Evolutionary conservation across 2,329 filamentous ascomycete species (phyloP), one percentile per base, ranked within the genome.

Genomic region (Fusarium incarnatum): DNA sequence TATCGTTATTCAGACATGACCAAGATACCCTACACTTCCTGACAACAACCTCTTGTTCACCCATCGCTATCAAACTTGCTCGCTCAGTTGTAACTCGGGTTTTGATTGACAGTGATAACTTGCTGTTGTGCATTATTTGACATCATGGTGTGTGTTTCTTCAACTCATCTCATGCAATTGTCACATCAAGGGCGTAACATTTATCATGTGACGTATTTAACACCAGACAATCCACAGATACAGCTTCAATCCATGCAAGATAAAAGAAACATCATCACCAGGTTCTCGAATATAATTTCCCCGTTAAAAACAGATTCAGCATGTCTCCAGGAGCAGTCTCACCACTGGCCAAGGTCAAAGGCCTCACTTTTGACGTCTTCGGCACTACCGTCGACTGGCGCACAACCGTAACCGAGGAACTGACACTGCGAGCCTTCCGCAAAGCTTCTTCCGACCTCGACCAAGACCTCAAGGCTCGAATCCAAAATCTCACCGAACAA

Each of bases 341-440:
- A 0, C 75, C 77, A 4, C 72, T 81, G 16, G 49, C 70, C 25
- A 65, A 75, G 28, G 73, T 87, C 68, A 88, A 88, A 70, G 91
- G 87, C 10, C 82, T 94, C 34, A 84, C 90, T 56, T 94, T 93
- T 75, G 92, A 94, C 80, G 87, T 94, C 73, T 94, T 94, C 78
- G 92, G 92, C 71, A 96, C 93, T 2, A 88, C 91, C 68, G 92
- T 96, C 47, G 86, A 95, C 82, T 95, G 92, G 92, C 90, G 92
- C 60, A 83, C 83, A 41, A 88, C 89, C 3, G 88, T 96, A 22
- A 87, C 85, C 16, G 81, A 84, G 11, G 87, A 88, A 56, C 85
- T 96, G 49, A 77, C 80, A 25, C 76, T 82, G 13, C 83, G 84
- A 41, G 85, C 88, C 16, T 76, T 79, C 28, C 78, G 82, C 60